Base-by-base conservation (phyloP, 768 basidiomycete genomes). In the Lactarius vividus region DNA sequence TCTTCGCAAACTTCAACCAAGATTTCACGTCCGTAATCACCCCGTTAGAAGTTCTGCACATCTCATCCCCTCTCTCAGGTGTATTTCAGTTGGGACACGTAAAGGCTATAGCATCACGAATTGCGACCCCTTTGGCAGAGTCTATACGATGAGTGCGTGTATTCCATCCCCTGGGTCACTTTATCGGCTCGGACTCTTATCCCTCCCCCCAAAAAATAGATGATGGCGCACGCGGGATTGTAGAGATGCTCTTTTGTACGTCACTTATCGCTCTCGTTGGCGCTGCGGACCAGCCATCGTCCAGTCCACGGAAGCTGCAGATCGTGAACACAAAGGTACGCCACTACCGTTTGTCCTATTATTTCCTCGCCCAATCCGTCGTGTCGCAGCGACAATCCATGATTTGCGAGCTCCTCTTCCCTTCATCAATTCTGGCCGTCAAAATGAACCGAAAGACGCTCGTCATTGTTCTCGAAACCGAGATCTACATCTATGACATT, bases 221-320 rank as follows among this genome's bases (percentile, higher is more conserved):
- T 72, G 95, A 98, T 65, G 96, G 96, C 9, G 93, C 96, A 2
- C 85, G 92, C 20, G 94, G 95, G 28, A 97, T 97, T 68, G 96
- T 98, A 18, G 97, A 99, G 78, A 99, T 99, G 97, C 82, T 99
- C 65, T 99, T 99, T 80, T 98, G 96, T 79, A 99, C 97, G 6
- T 97, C 95, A 26, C 85, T 99, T 68, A 94, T 99, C 56, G 97
- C 97, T 0, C 83, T 99, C 37, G 97, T 98, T 26, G 97, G 97
- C 9, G 94, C 94, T 3, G 94, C 94, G 16, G 95, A 97, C 78
- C 90, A 94, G 56, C 92, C 94, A 1, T 84, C 88, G 61, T 91
- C 91, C 40, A 94, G 91, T 77, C 96, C 96, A 10, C 83, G 97
- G 26, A 93, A 96, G 73, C 79, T 99, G 59, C 96, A 97, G 79